Evolutionary conservation across 2,329 filamentous ascomycete species (phyloP), one percentile per base, ranked within the genome.

Genomic region (Ophiosphaerella herpotricha): DNA sequence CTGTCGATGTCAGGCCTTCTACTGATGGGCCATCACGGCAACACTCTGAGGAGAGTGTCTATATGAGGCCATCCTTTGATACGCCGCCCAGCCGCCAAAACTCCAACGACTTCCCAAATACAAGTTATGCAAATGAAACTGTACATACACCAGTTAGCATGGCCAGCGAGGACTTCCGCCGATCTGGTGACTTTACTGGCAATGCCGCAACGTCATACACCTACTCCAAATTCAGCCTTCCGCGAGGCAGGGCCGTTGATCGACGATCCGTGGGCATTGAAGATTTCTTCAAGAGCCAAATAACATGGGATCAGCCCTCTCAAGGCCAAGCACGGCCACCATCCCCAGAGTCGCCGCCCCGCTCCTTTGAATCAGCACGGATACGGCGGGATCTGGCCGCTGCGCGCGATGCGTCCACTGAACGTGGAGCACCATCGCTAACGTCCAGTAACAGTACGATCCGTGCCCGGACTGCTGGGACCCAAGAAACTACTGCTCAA

Each of bases 191-290:
- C 37, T 83, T 82, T 6, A 74, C 82, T 5, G 77, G 65, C 55
- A 75, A 77, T 7, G 80, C 80, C 1, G 83, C 85, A 2, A 81
- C 88, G 0, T 90, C 91, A 0, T 96, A 96, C 69, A 89, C 90
- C 13, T 94, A 97, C 70, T 87, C 91, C 7, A 95, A 89, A 52
- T 96, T 91, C 66, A 78, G 84, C 1, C 78, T 97, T 26, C 93
- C 94, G 1, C 84, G 93, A 54, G 93, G 93, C 12, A 90, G 94
- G 69, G 81, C 82, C 31, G 74, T 95, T 6, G 87, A 95, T 54
- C 82, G 91, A 50, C 81, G 61, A 16, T 75, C 72, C 3, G 54
- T 75, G 14, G 67, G 70, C 11, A 61, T 69, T 11, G 67, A 72
- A 35, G 71, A 74, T 16, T 74, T 75, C 47, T 60, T 75, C 45